phyloP scores from a whole-genome alignment of 768 basidiomycete genomes.

The Leccinum disarticulatum region DNA sequence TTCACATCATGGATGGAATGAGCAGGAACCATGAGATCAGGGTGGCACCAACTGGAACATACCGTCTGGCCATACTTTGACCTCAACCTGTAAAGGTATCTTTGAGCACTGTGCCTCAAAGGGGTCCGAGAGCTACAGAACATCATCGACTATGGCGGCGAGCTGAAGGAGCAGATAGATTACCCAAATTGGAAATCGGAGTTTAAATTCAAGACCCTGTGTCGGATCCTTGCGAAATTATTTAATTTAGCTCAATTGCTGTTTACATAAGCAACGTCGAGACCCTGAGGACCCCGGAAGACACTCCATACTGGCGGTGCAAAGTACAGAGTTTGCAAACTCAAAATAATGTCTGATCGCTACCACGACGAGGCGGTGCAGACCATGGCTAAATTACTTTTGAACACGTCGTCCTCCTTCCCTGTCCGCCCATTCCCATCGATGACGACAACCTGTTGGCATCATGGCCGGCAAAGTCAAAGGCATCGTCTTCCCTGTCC shows the following conservation, averaged over 20 bases:
- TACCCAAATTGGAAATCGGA: not conserved
- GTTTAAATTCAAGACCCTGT: not conserved
- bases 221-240: not conserved
- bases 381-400: not conserved
- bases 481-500: conserved; percentile 16
- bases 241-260: not conserved
- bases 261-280: not conserved
- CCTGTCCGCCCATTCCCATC: not conserved
- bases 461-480: not conserved
- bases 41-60: not conserved
- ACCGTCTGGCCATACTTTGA: not conserved
- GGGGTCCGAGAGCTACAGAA: not conserved
- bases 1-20: not conserved
- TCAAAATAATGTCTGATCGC: not conserved
- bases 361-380: not conserved
- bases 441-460: not conserved
- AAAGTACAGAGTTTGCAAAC: not conserved
- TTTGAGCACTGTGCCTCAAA: not conserved
- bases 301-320: not conserved
- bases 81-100: not conserved
- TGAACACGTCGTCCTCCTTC: not conserved
- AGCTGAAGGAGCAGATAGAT: not conserved
- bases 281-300: not conserved
- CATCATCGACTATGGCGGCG: not conserved
- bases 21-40: not conserved